Evolutionary conservation across 2,329 filamentous ascomycete species (phyloP), one percentile per base, ranked within the genome.

Genomic region (Parastagonospora avenae): DNA sequence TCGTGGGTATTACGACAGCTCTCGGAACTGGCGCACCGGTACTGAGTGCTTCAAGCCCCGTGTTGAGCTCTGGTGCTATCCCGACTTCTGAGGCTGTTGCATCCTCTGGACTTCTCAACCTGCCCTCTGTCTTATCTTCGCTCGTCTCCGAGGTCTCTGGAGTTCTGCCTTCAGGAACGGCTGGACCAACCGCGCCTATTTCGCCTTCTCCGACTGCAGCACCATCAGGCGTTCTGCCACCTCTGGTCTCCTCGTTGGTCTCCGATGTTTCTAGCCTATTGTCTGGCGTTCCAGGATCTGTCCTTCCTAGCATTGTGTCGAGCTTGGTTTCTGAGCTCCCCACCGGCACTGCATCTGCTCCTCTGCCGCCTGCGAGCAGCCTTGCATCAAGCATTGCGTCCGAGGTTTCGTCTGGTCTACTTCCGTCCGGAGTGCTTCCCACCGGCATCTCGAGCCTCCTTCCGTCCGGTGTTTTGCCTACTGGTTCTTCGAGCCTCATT

Each of bases 1-100:
- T 70, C 8, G 68, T 74, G 48, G 71, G 71, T 11, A 71, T 73
- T 39, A 72, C 69, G 6, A 73, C 70, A 7, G 68, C 69, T 10
- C 50, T 73, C 15, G 68, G 68, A 35, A 70, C 63, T 19, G 58
- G 57, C 27, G 53, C 51, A 1, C 36, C 42, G 12, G 47, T 43
- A 10, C 47, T 52, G 7, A 59, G 54, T 9, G 46, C 58, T 8
- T 62, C 59, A 1, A 49, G 50, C 24, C 37, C 54, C 5, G 48
- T 49, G 4, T 32, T 55, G 10, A 46, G 52, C 38, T 63, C 63
- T 44, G 58, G 50, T 30, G 50, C 57, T 4, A 67, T 61, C 28
- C 61, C 61, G 8, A 63, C 65, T 7, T 66, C 63, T 2, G 63
- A 63, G 42, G 53, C 53, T 4, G 41, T 46, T 9, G 47, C 52